phyloP scores from a whole-genome alignment of 768 basidiomycete genomes.

The Pilatotrama ljubarskyi region DNA sequence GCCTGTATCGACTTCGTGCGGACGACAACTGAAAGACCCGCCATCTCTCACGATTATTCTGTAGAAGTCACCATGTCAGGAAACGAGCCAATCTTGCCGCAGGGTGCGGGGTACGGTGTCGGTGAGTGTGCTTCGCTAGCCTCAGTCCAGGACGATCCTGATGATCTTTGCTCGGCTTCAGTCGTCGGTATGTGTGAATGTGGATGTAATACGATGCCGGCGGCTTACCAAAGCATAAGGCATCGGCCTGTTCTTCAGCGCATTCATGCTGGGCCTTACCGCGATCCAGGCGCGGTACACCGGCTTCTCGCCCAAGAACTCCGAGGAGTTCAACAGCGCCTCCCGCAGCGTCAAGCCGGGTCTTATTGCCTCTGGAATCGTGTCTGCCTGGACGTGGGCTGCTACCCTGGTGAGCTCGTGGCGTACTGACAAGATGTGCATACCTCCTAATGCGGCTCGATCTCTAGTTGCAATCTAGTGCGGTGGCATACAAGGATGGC shows the following conservation, averaged over 20 bases:
- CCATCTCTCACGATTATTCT: not conserved
- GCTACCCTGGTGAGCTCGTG: constrained; percentile 59
- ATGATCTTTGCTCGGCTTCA: constrained; percentile 22
- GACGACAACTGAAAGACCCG: no score
- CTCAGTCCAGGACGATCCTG: not conserved
- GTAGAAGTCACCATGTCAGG: constrained; percentile 21
- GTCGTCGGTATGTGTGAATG: constrained; percentile 46
- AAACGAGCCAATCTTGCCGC: constrained; percentile 54
- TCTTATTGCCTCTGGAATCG: constrained; percentile 89
- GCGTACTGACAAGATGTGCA: no score
- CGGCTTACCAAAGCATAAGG: constrained; percentile 41
- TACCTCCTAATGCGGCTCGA: not conserved
- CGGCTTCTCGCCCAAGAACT: constrained; percentile 69
- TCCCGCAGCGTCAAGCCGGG: constrained; percentile 87
- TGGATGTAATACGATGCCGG: constrained; percentile 9
- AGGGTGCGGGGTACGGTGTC: constrained; percentile 86
- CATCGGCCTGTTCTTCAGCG: constrained; percentile 87
- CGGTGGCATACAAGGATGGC: constrained; percentile 83
- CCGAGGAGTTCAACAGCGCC: constrained; percentile 84
- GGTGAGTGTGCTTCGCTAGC: constrained; percentile 38
- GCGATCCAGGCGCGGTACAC: constrained; percentile 86
- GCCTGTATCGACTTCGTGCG: not conserved
- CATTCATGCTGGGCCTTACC: constrained; percentile 76
- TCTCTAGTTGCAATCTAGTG: constrained; percentile 72
- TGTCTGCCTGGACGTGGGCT: constrained; percentile 92